Evolutionary conservation across 139 green algal genomes (phyloP).

Genomic region (Picochlorum sp.): DNA sequence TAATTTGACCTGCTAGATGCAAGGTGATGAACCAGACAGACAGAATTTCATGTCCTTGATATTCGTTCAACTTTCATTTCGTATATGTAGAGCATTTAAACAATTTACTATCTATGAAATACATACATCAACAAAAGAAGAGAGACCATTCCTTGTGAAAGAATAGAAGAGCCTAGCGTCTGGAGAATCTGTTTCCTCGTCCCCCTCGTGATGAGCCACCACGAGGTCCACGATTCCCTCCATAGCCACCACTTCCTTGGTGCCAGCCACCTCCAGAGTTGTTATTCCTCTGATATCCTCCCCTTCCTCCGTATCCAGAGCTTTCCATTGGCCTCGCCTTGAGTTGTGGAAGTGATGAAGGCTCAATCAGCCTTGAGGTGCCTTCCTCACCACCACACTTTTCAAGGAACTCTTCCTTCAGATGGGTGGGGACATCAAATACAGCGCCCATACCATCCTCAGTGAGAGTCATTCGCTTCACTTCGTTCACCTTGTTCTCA

Average conservation of each 20-base stretch:
- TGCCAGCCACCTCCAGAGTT: conserved; percentile 6
- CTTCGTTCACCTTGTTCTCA: conserved; percentile 51
- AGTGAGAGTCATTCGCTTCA: conserved; percentile 77
- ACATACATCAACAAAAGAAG: not conserved
- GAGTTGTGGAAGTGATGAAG: conserved; percentile 49
- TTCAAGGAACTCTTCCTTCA: conserved; percentile 44
- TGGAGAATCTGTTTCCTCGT: not conserved
- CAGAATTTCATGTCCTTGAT: no score
- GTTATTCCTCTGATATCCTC: conserved; percentile 15
- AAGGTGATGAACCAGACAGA: no score
- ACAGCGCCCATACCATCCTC: conserved; percentile 70
- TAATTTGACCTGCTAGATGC: no score
- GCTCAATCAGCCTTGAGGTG: conserved; percentile 4
- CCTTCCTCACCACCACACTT: conserved; percentile 27
- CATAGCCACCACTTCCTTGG: conserved; percentile 1
- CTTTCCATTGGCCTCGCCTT: conserved; percentile 30
- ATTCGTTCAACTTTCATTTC: no score
- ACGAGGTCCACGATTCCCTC: conserved; percentile 3
- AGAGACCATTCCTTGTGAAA: not conserved
- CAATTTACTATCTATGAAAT: not conserved
- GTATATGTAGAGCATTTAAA: not conserved
- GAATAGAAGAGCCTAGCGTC: not conserved
- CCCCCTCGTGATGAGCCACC: conserved; percentile 1
- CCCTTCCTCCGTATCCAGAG: conserved; percentile 14
- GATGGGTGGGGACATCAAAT: conserved; percentile 78